Conservation (phyloP, 352 stramenopile genomes). For the Blastocystis sp. region DNA sequence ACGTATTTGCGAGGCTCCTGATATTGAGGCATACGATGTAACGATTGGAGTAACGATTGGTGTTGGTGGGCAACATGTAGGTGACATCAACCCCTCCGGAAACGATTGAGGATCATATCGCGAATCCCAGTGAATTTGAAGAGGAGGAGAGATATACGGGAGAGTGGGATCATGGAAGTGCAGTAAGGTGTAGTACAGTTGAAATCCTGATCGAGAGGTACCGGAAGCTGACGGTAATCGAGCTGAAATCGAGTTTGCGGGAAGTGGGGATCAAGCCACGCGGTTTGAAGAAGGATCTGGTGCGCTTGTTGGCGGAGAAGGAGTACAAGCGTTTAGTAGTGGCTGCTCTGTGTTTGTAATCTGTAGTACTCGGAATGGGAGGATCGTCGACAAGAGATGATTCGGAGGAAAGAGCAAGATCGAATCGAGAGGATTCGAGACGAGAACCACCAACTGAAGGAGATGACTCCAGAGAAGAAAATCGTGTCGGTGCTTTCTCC, state of each 20-base stretch:
- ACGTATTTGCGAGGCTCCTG: background rate
- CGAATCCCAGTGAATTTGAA: background rate
- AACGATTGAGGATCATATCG: background rate
- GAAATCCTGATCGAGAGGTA: background rate
- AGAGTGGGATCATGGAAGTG: background rate
- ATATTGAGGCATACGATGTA: constrained; percentile 21
- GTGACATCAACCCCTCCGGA: background rate
- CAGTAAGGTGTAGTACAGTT: constrained; percentile 4
- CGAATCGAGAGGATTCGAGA: background rate
- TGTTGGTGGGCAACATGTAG: background rate
- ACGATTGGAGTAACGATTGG: background rate
- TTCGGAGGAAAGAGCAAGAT: background rate
- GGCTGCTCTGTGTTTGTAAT: background rate
- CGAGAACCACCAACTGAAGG: background rate
- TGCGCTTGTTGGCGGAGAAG: background rate
- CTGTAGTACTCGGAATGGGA: constrained; percentile 36
- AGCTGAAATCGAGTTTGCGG: constrained; percentile 3
- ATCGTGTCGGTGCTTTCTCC: too few relatives aligned
- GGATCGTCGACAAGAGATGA: background rate
- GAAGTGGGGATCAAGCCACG: constrained; percentile 1
- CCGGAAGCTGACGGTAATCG: background rate
- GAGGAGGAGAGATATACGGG: background rate
- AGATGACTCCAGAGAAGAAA: too few relatives aligned
- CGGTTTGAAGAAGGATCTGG: constrained; percentile 9
- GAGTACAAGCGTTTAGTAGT: constrained; percentile 3